A percentile compares a stretch with the other conserved stretches of the same genome.
These are phyloP conservation scores for Polytolypa hystricis DNA, from an alignment of 2,329 filamentous ascomycete genomes.

Conservation along the genomic window DNA sequence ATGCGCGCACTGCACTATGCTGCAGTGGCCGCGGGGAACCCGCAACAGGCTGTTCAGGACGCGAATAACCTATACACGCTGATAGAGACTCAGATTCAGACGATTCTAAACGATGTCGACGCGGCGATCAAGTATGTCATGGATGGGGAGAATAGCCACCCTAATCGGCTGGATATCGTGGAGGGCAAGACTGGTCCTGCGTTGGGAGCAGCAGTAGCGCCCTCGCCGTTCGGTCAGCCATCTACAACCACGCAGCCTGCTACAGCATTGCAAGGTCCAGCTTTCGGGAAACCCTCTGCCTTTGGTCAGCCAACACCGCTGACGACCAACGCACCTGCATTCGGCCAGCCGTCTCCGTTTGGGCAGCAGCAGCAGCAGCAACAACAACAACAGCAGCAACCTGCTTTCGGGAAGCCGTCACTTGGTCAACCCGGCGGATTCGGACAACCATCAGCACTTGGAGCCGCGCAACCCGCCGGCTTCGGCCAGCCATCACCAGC, in stretches of 20 bases:
- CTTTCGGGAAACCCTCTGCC: slow-evolving; percentile 27
- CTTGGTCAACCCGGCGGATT: too few species aligned
- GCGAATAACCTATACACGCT: slow-evolving; percentile 48
- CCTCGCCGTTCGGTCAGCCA: slow-evolving; percentile 14
- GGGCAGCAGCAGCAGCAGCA: slow-evolving; percentile 18
- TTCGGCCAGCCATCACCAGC: slow-evolving; percentile 21
- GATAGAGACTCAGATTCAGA: slow-evolving; percentile 60
- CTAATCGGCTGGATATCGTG: slow-evolving; percentile 55
- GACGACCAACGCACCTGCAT: slow-evolving; percentile 16
- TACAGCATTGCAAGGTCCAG: background rate
- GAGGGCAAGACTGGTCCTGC: slow-evolving; percentile 21
- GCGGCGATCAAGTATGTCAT: slow-evolving; percentile 62
- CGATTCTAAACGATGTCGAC: slow-evolving; percentile 55
- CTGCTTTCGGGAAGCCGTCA: slow-evolving; percentile 18
- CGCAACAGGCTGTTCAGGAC: slow-evolving; percentile 41
- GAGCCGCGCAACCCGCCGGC: slow-evolving; percentile 7
- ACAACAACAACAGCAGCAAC: too few species aligned
- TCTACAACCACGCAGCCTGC: slow-evolving; percentile 12
- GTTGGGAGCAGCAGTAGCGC: slow-evolving; percentile 6
- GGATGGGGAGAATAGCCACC: slow-evolving; percentile 56
- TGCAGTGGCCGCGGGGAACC: slow-evolving; percentile 50
- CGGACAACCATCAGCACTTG: background rate
- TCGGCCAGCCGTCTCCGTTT: slow-evolving; percentile 27
- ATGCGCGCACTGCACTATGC: slow-evolving; percentile 63
- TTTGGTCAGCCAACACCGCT: slow-evolving; percentile 19